These are phyloP conservation scores for Trichosporon coremiiforme DNA, from an alignment of 1,284 basidiomycete genomes.

Conservation along the genomic window DNA sequence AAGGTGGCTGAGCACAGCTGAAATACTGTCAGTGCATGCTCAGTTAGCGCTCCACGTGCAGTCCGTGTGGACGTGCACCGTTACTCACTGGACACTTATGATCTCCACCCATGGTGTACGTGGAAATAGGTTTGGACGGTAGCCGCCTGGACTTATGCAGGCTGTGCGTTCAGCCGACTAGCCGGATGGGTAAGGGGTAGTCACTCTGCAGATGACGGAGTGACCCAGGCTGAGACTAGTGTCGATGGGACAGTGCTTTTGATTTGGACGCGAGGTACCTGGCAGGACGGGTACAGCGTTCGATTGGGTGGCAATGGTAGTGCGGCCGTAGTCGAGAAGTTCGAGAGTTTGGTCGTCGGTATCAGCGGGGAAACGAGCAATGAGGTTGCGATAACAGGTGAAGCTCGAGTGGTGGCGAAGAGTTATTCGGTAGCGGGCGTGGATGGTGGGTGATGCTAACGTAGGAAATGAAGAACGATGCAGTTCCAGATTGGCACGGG, in stretches of 20 bases:
- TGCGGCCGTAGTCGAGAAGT: background rate
- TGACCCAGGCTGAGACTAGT: background rate
- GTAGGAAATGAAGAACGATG: background rate
- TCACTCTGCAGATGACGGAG: background rate
- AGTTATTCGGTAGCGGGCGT: constrained; percentile 1
- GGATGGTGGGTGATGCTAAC: background rate
- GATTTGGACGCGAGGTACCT: constrained; percentile 16
- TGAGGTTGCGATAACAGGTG: background rate
- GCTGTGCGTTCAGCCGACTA: background rate
- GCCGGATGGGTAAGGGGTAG: background rate
- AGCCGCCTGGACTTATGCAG: background rate
- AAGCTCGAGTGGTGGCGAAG: background rate
- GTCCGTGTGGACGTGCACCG: background rate
- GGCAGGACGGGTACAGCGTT: background rate
- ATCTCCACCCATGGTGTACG: constrained; percentile 32
- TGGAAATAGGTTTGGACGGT: background rate
- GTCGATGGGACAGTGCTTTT: background rate
- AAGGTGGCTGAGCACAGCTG: constrained; percentile 78
- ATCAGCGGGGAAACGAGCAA: background rate
- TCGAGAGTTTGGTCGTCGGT: background rate
- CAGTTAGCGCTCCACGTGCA: background rate
- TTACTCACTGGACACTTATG: constrained; percentile 35
- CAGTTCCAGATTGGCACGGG: background rate
- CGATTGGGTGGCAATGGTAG: background rate
- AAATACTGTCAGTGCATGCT: constrained; percentile 13